Base-by-base conservation (phyloP, 345 rosid genomes). In the Euphorbia pulcherrima region DNA sequence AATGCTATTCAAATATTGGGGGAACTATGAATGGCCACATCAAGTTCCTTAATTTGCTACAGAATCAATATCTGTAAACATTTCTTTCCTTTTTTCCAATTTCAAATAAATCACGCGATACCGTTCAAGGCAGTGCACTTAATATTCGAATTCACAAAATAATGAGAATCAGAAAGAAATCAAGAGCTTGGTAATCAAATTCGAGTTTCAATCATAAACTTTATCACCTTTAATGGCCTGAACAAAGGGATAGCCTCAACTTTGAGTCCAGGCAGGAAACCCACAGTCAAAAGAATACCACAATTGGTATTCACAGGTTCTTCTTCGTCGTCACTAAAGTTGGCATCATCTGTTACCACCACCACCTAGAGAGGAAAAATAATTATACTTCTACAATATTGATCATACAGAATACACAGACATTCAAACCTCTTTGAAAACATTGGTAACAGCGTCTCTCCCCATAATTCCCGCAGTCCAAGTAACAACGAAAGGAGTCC, bases 221-320 rank as follows among this genome's bases (percentile, higher is more conserved):
- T 60, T 26, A 18, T 46, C 74, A 88, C 92, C 90, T 65, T 74
- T 18, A 30, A 28, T 1, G 44, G 68, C 56, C 40, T 72, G 47
- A 78, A 30, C 35, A 81, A 70, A 14, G 96, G 88, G 76, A 93
- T 75, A 50, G 66, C 88, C 20, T 87, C 92, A 47, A 88, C 98
- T 79, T 84, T 86, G 17, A 88, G 63, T 74, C 98, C 98, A 2
- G 98, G 98, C 20, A 90, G 48, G 77, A 76, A 90, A 41, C 96
- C 97, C 37, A 92, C 79, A 0, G 94, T 87, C 82, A 93, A 73
- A 29, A 78, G 68, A 18, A 88, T 75, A 63, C 91, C 90, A 21
- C 53, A 23, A 37, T 51, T 53, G 54, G 44, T 55, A 60, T 20
- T 71, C 24, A 33, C 5, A 24, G 1, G 55, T 40, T 54, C 74